Conservation (phyloP, 2,329 filamentous ascomycete genomes). For the Fusarium annulatum region DNA sequence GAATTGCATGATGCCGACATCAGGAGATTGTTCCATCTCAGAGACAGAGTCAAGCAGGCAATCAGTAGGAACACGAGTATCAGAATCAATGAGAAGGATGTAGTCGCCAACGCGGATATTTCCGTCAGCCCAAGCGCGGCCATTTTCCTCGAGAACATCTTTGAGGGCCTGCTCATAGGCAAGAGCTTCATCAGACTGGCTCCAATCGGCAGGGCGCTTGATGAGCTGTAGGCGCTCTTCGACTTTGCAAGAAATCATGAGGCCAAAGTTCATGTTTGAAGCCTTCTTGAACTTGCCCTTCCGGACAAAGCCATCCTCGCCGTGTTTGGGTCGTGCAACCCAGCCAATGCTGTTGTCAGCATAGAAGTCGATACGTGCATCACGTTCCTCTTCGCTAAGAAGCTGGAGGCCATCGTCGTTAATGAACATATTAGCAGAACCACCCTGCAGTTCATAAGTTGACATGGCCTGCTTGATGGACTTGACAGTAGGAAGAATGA, state of each 20-base stretch:
- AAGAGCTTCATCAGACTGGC: conserved; percentile 72
- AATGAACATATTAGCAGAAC: conserved; percentile 81
- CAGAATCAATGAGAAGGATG: conserved; percentile 79
- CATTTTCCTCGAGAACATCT: conserved; percentile 73
- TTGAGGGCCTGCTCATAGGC: conserved; percentile 74
- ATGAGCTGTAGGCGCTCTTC: conserved; percentile 73
- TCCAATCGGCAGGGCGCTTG: conserved; percentile 71
- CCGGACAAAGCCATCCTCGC: conserved; percentile 70
- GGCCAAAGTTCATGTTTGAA: conserved; percentile 78
- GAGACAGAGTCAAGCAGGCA: conserved; percentile 83
- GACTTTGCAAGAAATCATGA: conserved; percentile 75
- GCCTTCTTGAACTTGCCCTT: conserved; percentile 77
- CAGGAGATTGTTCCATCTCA: conserved; percentile 83
- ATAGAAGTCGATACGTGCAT: conserved; percentile 74
- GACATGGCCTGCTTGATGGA: conserved; percentile 83
- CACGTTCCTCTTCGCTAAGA: conserved; percentile 69
- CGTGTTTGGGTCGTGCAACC: conserved; percentile 73
- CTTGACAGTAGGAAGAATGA: conserved; percentile 81
- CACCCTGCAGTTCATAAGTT: conserved; percentile 80
- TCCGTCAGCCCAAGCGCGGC: conserved; percentile 82
- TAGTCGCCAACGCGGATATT: conserved; percentile 89
- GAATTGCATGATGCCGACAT: conserved; percentile 83
- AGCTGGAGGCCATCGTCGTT: conserved; percentile 81
- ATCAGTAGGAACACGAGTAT: conserved; percentile 81
- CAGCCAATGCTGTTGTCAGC: conserved; percentile 76